These are phyloP conservation scores for Ceratobasidium sp. DNA, from an alignment of 1,284 basidiomycete genomes.

Conservation along the genomic window DNA sequence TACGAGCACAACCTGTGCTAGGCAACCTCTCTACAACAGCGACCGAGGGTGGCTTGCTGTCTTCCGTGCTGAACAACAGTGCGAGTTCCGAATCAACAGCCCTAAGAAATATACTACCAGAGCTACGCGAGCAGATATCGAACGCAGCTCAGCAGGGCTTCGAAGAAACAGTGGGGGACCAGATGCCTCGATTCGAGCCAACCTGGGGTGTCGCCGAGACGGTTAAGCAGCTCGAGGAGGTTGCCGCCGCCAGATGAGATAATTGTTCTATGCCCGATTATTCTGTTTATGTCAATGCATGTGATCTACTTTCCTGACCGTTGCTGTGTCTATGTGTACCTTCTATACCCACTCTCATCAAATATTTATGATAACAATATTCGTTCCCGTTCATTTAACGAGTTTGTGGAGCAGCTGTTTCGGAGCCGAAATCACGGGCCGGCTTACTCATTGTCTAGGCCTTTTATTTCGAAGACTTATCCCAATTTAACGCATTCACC, in stretches of 20 bases:
- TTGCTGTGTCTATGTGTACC: no score
- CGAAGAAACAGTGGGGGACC: slow-evolving; percentile 12
- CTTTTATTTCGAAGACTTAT: no score
- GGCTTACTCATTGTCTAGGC: no score
- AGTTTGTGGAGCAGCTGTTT: no score
- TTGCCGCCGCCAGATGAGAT: background rate
- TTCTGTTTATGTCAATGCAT: no score
- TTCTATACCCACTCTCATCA: no score
- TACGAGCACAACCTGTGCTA: slow-evolving; percentile 1
- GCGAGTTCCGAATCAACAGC: background rate
- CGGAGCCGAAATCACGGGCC: no score
- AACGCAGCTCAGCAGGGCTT: slow-evolving; percentile 37
- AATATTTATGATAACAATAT: no score
- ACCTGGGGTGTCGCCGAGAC: slow-evolving; percentile 7
- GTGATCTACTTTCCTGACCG: no score
- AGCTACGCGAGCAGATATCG: slow-evolving; percentile 28
- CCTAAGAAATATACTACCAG: background rate
- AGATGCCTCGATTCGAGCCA: slow-evolving; percentile 11
- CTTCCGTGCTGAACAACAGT: background rate
- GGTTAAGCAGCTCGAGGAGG: slow-evolving; percentile 18
- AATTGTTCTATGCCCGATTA: background rate
- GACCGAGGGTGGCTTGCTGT: background rate
- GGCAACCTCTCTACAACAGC: background rate
- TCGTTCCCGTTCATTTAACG: no score
- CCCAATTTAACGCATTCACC: no score